These are phyloP conservation scores for Lactifluus volemus DNA, from an alignment of 768 basidiomycete species.

Conservation along the genomic window DNA sequence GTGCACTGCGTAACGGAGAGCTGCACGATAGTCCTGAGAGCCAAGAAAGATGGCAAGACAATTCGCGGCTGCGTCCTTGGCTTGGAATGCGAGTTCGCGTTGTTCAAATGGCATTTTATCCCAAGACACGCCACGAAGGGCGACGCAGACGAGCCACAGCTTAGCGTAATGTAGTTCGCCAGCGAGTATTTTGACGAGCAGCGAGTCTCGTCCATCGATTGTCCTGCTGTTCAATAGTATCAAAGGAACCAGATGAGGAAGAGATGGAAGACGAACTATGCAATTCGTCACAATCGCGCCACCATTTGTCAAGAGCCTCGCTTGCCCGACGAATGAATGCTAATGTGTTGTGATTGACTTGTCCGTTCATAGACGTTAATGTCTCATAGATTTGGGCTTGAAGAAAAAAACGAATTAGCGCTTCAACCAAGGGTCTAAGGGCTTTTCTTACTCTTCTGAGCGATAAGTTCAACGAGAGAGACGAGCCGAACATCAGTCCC, in stretches of 20 bases:
- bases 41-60: constrained; percentile 80
- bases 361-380: constrained; percentile 74
- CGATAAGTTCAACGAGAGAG: constrained; percentile 82
- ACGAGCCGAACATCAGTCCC: constrained; percentile 85
- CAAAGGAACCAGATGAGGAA: not conserved
- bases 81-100: constrained; percentile 89
- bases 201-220: constrained; percentile 78
- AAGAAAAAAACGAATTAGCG: not conserved
- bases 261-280: constrained; percentile 48
- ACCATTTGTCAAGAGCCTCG: constrained; percentile 85
- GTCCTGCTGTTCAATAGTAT: constrained; percentile 35
- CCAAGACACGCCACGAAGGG: constrained; percentile 86
- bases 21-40: constrained; percentile 73
- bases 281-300: constrained; percentile 77
- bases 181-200: constrained; percentile 79
- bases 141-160: constrained; percentile 90
- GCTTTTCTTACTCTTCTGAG: constrained; percentile 67
- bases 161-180: constrained; percentile 91
- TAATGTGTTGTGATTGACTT: constrained; percentile 76
- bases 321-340: constrained; percentile 84
- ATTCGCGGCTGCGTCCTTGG: constrained; percentile 84
- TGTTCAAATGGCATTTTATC: constrained; percentile 96
- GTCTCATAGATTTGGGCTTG: constrained; percentile 92
- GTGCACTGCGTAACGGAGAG: constrained; percentile 88
- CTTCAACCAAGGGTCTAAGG: not conserved